Evolutionary conservation across 2,329 filamentous ascomycete species (phyloP).

Genomic region (Malbranchea cinnamomea): DNA sequence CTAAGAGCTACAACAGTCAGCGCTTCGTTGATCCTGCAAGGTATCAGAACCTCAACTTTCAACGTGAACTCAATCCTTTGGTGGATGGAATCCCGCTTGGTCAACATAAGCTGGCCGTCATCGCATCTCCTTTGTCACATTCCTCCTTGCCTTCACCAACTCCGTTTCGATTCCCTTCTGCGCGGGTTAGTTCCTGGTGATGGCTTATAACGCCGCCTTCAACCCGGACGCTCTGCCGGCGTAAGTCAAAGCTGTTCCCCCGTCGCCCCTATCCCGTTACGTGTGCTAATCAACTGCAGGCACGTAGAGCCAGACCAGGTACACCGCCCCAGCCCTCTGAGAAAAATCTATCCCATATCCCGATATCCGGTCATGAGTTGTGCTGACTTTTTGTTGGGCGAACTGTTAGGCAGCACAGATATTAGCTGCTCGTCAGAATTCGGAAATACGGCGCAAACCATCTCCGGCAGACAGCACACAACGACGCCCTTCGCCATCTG

Average conservation of each 20-base stretch:
- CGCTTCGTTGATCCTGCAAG: too few species aligned
- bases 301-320: slow-evolving; percentile 65
- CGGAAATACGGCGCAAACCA: slow-evolving; percentile 16
- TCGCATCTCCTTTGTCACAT: too few species aligned
- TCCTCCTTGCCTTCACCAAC: too few species aligned
- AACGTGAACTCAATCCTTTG: too few species aligned
- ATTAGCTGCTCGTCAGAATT: slow-evolving; percentile 24
- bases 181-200: too few species aligned
- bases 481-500: slow-evolving; percentile 9
- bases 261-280: slow-evolving; percentile 5
- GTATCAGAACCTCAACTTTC: too few species aligned
- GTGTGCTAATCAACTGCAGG: slow-evolving; percentile 23
- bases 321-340: slow-evolving; percentile 18
- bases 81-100: too few species aligned
- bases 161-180: too few species aligned
- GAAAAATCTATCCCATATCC: slow-evolving; percentile 1
- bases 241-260: slow-evolving; percentile 37
- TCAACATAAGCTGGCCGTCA: too few species aligned
- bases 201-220: slow-evolving; percentile 90
- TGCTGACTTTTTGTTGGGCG: not conserved
- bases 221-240: slow-evolving; percentile 91
- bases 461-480: slow-evolving; percentile 2
- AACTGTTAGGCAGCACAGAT: slow-evolving; percentile 30
- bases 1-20: too few species aligned
- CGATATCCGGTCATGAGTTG: not conserved